phyloP scores from a whole-genome alignment of 2,329 filamentous ascomycete genomes.

The Raffaelea arxii region DNA sequence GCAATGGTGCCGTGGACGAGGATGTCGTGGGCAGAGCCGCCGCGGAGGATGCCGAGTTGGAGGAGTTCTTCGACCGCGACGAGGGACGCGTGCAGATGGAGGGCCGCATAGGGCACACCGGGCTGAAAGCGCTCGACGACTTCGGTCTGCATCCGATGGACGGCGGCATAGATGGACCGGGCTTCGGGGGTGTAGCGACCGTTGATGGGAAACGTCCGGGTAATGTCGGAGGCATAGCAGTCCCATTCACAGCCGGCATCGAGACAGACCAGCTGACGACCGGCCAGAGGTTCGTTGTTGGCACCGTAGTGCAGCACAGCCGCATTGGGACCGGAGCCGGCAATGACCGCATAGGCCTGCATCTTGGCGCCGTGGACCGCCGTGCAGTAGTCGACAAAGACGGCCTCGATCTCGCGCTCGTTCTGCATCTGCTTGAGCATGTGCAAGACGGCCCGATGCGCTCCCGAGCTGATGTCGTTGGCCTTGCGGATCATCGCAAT shows the following conservation, averaged over 20 bases:
- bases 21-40: constrained; percentile 46
- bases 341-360: constrained; percentile 85
- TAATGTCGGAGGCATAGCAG: constrained; percentile 84
- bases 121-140: constrained; percentile 62
- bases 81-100: constrained; percentile 63
- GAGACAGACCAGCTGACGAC: constrained; percentile 66
- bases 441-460: constrained; percentile 64
- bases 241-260: constrained; percentile 82
- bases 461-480: constrained; percentile 67
- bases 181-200: constrained; percentile 60
- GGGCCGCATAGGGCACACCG: constrained; percentile 58
- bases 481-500: constrained; percentile 72
- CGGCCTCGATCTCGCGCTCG: constrained; percentile 75
- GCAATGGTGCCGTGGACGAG: constrained; percentile 41
- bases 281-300: constrained; percentile 64
- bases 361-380: constrained; percentile 56
- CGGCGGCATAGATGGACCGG: constrained; percentile 64
- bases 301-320: constrained; percentile 77
- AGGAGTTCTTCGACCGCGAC: constrained; percentile 65
- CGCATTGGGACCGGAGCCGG: constrained; percentile 72
- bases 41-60: constrained; percentile 60
- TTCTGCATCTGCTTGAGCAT: constrained; percentile 54
- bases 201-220: constrained; percentile 72
- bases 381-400: constrained; percentile 65
- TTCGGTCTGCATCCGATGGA: constrained; percentile 69